phyloP scores from a whole-genome alignment of 257 asterid species.

The Sherardia arvensis region DNA sequence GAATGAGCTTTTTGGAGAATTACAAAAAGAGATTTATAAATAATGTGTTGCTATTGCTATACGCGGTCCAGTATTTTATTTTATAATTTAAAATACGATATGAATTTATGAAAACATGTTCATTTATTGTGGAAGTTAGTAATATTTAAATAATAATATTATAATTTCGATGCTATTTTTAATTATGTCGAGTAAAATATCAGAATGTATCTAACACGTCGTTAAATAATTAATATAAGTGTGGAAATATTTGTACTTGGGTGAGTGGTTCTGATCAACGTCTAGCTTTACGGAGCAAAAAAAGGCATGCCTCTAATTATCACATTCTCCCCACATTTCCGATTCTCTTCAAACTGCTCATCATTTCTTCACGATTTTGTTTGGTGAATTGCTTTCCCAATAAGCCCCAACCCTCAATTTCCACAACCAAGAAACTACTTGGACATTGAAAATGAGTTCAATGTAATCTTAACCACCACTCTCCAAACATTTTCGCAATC shows the following conservation, averaged over 20 bases:
- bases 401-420: not conserved
- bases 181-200: too few species aligned
- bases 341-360: conserved; percentile 11
- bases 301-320: conserved; percentile 17
- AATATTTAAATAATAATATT: too few species aligned
- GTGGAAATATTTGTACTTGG: not conserved
- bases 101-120: too few species aligned
- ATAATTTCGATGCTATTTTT: too few species aligned
- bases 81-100: too few species aligned
- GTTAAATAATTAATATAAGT: not conserved
- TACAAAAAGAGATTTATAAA: not conserved
- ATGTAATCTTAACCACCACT: not conserved
- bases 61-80: too few species aligned
- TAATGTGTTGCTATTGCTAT: too few species aligned
- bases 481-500: not conserved
- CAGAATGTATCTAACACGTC: too few species aligned
- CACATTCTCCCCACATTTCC: conserved; percentile 1
- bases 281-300: conserved; percentile 5
- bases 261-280: conserved; percentile 12
- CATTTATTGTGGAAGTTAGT: too few species aligned
- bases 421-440: not conserved
- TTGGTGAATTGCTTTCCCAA: not conserved
- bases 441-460: not conserved
- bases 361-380: conserved; percentile 6
- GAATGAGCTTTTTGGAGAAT: not conserved